phyloP scores from a whole-genome alignment of 805 yeast species.

The Yamadazyma sp. region DNA sequence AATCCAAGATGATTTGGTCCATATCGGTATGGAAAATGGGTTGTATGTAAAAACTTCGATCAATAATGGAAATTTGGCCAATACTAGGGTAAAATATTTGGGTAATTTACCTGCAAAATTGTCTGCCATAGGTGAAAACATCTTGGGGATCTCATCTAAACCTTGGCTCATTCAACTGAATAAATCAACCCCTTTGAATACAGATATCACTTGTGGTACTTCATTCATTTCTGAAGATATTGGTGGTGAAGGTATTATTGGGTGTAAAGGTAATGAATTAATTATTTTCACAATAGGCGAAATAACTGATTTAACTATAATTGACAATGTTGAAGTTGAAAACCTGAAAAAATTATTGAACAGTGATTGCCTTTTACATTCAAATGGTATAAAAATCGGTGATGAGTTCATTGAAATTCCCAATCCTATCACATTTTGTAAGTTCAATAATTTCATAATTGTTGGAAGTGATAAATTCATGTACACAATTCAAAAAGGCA shows the following conservation, averaged over 20 bases:
- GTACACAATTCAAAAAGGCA: conserved; percentile 20
- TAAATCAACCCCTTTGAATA: conserved; percentile 44
- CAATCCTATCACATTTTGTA: conserved; percentile 38
- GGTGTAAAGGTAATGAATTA: conserved; percentile 50
- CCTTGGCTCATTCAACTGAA: conserved; percentile 50
- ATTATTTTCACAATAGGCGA: conserved; percentile 55
- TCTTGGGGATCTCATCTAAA: conserved; percentile 51
- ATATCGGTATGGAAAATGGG: conserved; percentile 84
- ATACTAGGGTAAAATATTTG: conserved; percentile 65
- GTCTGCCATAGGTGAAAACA: conserved; percentile 30
- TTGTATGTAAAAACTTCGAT: conserved; percentile 59
- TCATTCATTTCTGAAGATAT: conserved; percentile 62
- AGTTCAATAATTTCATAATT: conserved; percentile 38
- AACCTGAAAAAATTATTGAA: background rate
- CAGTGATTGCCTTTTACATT: conserved; percentile 1
- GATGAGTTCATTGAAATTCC: conserved; percentile 41
- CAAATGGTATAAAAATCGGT: conserved; percentile 1
- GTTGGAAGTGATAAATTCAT: conserved; percentile 43
- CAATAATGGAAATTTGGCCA: conserved; percentile 62
- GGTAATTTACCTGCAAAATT: conserved; percentile 67
- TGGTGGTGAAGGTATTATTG: conserved; percentile 61
- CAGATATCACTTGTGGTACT: conserved; percentile 43
- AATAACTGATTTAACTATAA: conserved; percentile 35
- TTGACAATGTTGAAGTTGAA: conserved; percentile 12
- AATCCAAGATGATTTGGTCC: conserved; percentile 40